Evolutionary conservation across 768 basidiomycete genomes (phyloP), one percentile per base, ranked within the genome.

Genomic region (Leccinellum albellum): DNA sequence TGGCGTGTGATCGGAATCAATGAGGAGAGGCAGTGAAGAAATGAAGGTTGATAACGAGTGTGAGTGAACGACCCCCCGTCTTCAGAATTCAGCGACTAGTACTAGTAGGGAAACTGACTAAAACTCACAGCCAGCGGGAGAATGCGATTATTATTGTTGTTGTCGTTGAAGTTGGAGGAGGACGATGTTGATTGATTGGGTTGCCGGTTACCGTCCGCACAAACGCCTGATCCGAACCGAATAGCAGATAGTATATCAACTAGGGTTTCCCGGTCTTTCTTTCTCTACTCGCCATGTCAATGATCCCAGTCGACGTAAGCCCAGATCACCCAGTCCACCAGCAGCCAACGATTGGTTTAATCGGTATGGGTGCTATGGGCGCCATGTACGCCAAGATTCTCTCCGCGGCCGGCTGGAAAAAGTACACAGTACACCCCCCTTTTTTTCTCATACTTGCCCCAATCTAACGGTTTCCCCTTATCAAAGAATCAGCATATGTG

Each of bases 351-450:
- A 89, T 98, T 37, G 95, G 95, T 2, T 76, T 97, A 51, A 97
- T 97, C 59, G 95, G 96, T 2, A 97, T 98, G 94, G 95, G 95
- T 1, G 91, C 90, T 50, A 98, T 98, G 96, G 96, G 96, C 2
- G 78, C 77, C 66, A 93, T 98, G 94, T 98, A 98, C 70, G 93
- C 94, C 0, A 80, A 79, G 17, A 70, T 77, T n/a, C 77, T 99
- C 24, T 82, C 86, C 12, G 76, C 78, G 6, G 94, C 87, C 10
- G 94, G 96, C 2, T 94, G 92, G 87, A 83, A 86, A 72, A 89
- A 85, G 95, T 94, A 59, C 29, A 33, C 37, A 40, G 37, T 40
- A 40, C 37, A 40, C 37, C 48, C 14, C 28, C 48, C 14, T 24
- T 1, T 33, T 46, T 31, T 24, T 61, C 52, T n/a, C 52, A 23